Percentiles rank a stretch among this genome's conserved stretches.
Conservation (phyloP, 2,329 filamentous ascomycete genomes). For the Colletotrichum plurivorum region DNA sequence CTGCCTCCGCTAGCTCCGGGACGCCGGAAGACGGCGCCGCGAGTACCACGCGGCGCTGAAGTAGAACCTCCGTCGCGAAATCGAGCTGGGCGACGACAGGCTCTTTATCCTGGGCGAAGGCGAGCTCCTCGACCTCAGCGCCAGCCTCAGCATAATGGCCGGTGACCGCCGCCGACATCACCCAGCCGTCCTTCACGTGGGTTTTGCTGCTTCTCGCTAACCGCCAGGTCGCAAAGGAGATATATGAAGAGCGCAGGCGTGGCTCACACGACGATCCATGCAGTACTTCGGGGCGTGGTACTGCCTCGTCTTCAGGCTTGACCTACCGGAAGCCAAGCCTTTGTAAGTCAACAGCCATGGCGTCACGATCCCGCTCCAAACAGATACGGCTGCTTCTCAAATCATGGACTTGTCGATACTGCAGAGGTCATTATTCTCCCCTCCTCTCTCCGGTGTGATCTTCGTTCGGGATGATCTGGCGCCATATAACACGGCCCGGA, state of each 20-base stretch:
- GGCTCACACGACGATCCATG: too few relatives aligned
- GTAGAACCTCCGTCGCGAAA: constrained; percentile 35
- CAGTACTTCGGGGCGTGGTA: constrained; percentile 26
- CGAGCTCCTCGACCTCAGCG: constrained; percentile 76
- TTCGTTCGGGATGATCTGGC: background rate
- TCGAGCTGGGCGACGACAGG: constrained; percentile 69
- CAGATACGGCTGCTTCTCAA: constrained; percentile 46
- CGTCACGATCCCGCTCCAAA: constrained; percentile 68
- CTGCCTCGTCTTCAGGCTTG: constrained; percentile 42
- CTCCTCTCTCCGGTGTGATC: background rate
- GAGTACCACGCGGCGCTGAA: constrained; percentile 37
- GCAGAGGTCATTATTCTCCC: constrained; percentile 40
- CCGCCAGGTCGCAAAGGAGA: constrained; percentile 45
- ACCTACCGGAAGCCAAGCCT: constrained; percentile 41
- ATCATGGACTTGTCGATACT: constrained; percentile 44
- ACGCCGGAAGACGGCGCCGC: constrained; percentile 38
- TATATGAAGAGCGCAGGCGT: constrained; percentile 26
- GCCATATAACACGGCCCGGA: too few relatives aligned
- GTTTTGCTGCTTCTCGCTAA: constrained; percentile 45
- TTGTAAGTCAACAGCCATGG: constrained; percentile 42
- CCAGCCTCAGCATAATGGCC: constrained; percentile 73
- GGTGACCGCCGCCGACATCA: constrained; percentile 44
- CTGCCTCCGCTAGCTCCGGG: constrained; percentile 4
- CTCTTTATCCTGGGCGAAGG: constrained; percentile 69
- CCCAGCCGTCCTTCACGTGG: constrained; percentile 44